phyloP scores from a whole-genome alignment of 2,329 filamentous ascomycete species.

The Gremmenia infestans region DNA sequence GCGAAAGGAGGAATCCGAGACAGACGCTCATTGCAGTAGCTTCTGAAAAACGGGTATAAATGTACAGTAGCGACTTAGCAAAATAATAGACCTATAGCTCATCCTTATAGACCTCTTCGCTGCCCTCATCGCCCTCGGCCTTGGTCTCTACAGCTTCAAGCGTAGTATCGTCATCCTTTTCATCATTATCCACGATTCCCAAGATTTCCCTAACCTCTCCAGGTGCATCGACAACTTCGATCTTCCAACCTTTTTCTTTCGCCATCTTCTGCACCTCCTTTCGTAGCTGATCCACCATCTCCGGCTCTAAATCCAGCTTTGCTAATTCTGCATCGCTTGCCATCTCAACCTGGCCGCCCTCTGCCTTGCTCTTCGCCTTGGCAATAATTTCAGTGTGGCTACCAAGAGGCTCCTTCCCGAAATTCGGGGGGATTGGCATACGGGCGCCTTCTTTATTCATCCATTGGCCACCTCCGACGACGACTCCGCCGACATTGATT shows the following conservation, averaged over 20 bases:
- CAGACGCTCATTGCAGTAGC: no score
- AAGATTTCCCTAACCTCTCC: constrained; percentile 57
- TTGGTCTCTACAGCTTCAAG: constrained; percentile 30
- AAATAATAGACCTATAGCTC: constrained; percentile 37
- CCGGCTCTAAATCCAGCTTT: constrained; percentile 51
- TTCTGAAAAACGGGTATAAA: background rate
- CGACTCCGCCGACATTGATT: constrained; percentile 26
- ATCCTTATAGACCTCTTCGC: constrained; percentile 49
- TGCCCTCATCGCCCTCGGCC: constrained; percentile 38
- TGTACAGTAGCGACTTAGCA: background rate
- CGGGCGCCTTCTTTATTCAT: constrained; percentile 26
- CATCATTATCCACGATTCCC: constrained; percentile 60
- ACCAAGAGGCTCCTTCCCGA: constrained; percentile 54
- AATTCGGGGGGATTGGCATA: constrained; percentile 33
- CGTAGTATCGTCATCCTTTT: constrained; percentile 41
- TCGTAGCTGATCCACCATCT: constrained; percentile 64
- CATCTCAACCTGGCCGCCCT: constrained; percentile 27
- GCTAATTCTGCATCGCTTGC: constrained; percentile 64
- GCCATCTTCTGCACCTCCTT: constrained; percentile 65
- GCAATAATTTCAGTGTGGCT: constrained; percentile 22
- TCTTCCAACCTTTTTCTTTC: constrained; percentile 68
- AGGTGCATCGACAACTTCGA: constrained; percentile 71
- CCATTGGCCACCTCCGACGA: constrained; percentile 28
- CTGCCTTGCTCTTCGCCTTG: constrained; percentile 22
- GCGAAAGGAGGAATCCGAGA: no score